Percentiles rank a stretch among this genome's conserved stretches.
These are phyloP conservation scores for Meira nashicola DNA, from an alignment of 1,284 basidiomycete genomes.

Conservation along the genomic window DNA sequence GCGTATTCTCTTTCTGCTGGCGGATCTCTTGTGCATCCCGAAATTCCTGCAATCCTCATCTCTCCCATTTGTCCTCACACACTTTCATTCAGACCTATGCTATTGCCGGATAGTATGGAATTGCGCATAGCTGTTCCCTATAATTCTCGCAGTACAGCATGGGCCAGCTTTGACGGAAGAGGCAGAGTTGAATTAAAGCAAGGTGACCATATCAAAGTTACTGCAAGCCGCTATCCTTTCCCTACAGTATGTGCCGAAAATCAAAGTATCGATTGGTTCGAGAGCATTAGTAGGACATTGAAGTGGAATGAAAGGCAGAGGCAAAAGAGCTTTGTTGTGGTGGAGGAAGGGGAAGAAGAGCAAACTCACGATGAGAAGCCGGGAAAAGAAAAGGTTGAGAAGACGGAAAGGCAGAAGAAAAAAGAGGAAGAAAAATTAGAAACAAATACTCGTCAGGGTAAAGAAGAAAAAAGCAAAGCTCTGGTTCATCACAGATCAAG, in stretches of 20 bases:
- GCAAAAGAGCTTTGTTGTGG: slow-evolving; percentile 48
- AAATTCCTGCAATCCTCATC: slow-evolving; percentile 92
- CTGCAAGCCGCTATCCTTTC: slow-evolving; percentile 95
- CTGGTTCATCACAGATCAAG: slow-evolving; percentile 1
- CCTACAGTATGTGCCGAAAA: slow-evolving; percentile 97
- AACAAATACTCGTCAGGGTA: neutral
- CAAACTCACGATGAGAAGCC: neutral
- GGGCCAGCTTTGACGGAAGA: slow-evolving; percentile 97
- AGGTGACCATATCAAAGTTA: slow-evolving; percentile 98
- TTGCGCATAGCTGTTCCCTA: slow-evolving; percentile 95
- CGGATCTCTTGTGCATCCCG: slow-evolving; percentile 93
- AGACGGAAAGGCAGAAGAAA: neutral
- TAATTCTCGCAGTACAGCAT: slow-evolving; percentile 94
- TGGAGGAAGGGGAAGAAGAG: slow-evolving; percentile 70
- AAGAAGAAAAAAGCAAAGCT: neutral
- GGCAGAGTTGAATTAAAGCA: slow-evolving; percentile 77
- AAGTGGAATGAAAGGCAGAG: slow-evolving; percentile 63
- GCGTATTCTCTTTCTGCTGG: slow-evolving; percentile 91
- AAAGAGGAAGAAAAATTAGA: neutral
- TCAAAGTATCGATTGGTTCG: slow-evolving; percentile 97
- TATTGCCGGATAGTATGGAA: slow-evolving; percentile 94
- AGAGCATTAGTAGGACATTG: slow-evolving; percentile 86
- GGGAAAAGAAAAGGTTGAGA: neutral
- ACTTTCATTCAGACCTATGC: slow-evolving; percentile 94
- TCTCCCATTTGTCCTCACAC: slow-evolving; percentile 99